Percentiles rank a stretch among this genome's conserved stretches.
Evolutionary conservation across 2,329 filamentous ascomycete genomes (phyloP).

Genomic region (Fusarium concolor): DNA sequence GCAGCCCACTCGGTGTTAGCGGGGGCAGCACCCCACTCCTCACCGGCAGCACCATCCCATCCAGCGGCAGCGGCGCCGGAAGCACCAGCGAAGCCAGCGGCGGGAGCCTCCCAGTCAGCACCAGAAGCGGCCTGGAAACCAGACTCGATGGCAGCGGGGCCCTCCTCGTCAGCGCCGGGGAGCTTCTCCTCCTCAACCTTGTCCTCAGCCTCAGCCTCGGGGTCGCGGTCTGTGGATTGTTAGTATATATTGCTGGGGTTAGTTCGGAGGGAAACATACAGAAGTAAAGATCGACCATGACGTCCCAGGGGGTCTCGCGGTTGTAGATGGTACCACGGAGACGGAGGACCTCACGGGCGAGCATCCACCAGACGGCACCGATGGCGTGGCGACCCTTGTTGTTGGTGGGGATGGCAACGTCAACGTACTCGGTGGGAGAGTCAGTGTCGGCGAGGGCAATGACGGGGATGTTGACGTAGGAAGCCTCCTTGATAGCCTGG

Average conservation of each 20-base stretch:
- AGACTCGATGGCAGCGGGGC: slow-evolving; percentile 79
- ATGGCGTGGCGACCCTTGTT: slow-evolving; percentile 99
- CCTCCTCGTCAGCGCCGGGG: slow-evolving; percentile 86
- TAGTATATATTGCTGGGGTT: slow-evolving; percentile 10
- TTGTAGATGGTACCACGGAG: slow-evolving; percentile 96
- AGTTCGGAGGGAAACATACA: slow-evolving; percentile 64
- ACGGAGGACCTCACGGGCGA: slow-evolving; percentile 99
- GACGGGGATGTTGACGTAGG: slow-evolving; percentile 99
- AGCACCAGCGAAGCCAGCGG: slow-evolving; percentile 75
- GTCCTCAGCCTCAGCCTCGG: slow-evolving; percentile 99
- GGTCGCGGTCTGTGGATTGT: slow-evolving; percentile 82
- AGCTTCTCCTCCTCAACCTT: slow-evolving; percentile 95
- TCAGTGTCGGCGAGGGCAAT: slow-evolving; percentile 99
- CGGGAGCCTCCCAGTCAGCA: slow-evolving; percentile 88
- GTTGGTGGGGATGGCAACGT: slow-evolving; percentile 99
- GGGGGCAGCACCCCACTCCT: slow-evolving; percentile 74
- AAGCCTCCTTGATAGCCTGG: slow-evolving; percentile 99
- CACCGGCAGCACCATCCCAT: slow-evolving; percentile 68
- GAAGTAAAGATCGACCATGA: slow-evolving; percentile 99
- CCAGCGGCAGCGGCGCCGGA: slow-evolving; percentile 60
- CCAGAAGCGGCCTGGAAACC: slow-evolving; percentile 72
- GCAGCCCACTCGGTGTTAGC: slow-evolving; percentile 77
- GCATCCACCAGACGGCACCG: slow-evolving; percentile 99
- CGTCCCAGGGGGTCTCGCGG: slow-evolving; percentile 98
- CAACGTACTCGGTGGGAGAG: slow-evolving; percentile 99